Conservation (phyloP, 177 flowering plant genomes). For the Vitis hybrid region DNA sequence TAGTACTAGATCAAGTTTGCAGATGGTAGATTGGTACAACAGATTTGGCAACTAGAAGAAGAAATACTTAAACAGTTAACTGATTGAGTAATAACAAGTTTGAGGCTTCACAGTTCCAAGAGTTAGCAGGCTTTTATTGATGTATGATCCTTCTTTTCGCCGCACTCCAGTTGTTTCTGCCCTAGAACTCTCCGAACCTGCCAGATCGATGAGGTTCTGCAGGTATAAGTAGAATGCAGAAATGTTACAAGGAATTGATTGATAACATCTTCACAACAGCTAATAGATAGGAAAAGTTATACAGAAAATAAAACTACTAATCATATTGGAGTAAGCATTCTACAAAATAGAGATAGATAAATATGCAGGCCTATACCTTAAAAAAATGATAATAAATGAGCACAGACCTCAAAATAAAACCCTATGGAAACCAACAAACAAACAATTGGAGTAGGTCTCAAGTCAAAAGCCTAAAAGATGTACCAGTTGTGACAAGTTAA, state of each 20-base stretch:
- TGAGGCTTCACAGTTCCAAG: conserved; percentile 89
- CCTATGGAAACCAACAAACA: not conserved
- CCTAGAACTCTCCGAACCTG: conserved; percentile 99
- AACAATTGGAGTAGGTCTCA: not conserved
- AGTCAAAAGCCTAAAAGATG: conserved; percentile 8
- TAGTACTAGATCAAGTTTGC: no score
- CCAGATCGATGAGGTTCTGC: conserved; percentile 99
- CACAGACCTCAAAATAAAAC: not conserved
- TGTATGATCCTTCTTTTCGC: conserved; percentile 94
- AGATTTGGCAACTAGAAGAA: not conserved
- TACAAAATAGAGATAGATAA: not conserved
- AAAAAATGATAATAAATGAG: not conserved
- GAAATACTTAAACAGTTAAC: not conserved
- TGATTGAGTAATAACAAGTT: conserved; percentile 3
- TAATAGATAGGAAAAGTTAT: conserved; percentile 9
- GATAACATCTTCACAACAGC: not conserved
- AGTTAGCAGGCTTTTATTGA: conserved; percentile 90
- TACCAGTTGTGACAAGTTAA: conserved; percentile 92
- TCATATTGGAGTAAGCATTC: not conserved
- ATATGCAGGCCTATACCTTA: not conserved
- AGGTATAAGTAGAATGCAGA: conserved; percentile 35
- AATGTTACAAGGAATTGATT: not conserved
- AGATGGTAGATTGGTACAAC: no score
- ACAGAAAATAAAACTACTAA: not conserved
- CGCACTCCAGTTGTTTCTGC: conserved; percentile 95